Percentiles rank a stretch among this genome's conserved stretches.
Evolutionary conservation across 805 yeast species (phyloP).

Genomic region (Kodamaea sagamina): DNA sequence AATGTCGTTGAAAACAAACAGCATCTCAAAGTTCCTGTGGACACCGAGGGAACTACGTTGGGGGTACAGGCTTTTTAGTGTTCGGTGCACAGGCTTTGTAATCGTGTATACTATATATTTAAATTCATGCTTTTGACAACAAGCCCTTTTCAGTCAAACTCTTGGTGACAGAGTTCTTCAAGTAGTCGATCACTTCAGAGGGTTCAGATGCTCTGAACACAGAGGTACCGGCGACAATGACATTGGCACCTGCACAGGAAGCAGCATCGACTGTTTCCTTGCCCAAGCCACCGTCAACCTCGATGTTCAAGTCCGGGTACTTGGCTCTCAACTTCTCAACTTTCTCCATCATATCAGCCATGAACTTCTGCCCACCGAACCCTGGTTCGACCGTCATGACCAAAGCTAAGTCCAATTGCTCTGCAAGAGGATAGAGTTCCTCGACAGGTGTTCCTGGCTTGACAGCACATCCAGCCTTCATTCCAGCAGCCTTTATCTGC

Average conservation of each 20-base stretch:
- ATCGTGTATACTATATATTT: conserved; percentile 4
- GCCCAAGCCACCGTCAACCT: conserved; percentile 96
- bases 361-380: conserved; percentile 96
- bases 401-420: conserved; percentile 86
- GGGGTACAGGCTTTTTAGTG: conserved; percentile 70
- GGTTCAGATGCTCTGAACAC: conserved; percentile 88
- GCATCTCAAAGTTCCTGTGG: conserved; percentile 43
- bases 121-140: conserved; percentile 9
- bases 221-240: conserved; percentile 95
- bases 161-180: conserved; percentile 62
- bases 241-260: conserved; percentile 97
- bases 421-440: conserved; percentile 72
- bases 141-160: conserved; percentile 34
- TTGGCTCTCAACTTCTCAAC: conserved; percentile 72
- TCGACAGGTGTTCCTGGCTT: conserved; percentile 92
- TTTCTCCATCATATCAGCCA: conserved; percentile 95
- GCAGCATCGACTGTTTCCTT: conserved; percentile 81
- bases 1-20: conserved; percentile 62
- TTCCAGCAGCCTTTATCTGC: conserved; percentile 74
- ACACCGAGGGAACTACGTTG: conserved; percentile 79
- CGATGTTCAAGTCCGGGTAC: conserved; percentile 81
- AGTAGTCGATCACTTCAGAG: conserved; percentile 63
- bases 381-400: conserved; percentile 99
- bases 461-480: conserved; percentile 91
- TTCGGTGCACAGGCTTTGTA: no score